A percentile compares a stretch with the other conserved stretches of the same genome.
Conservation (phyloP, 495 filamentous ascomycete genomes). For the Mytilinidion resinicola region DNA sequence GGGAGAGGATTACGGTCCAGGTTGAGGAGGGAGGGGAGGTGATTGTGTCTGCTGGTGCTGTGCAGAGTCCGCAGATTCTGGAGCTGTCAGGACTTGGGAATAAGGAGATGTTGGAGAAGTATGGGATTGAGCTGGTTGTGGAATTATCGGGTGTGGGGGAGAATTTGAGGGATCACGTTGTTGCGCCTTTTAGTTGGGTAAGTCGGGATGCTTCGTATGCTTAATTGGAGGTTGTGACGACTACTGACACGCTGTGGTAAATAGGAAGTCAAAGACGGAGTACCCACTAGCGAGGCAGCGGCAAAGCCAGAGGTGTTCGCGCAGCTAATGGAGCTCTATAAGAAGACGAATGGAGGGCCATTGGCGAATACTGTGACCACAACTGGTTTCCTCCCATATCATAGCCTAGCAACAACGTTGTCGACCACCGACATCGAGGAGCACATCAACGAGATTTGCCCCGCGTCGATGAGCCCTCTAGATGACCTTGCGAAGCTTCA, state of each 20-base stretch:
- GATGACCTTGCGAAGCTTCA: conserved; percentile 4
- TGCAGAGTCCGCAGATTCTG: conserved; percentile 22
- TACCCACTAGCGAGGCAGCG: conserved; percentile 18
- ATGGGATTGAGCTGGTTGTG: conserved; percentile 14
- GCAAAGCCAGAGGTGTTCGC: conserved; percentile 14
- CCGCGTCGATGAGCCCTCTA: conserved; percentile 3
- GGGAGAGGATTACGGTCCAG: conserved; percentile 14
- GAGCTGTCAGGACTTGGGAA: conserved; percentile 26
- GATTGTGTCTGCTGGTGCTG: conserved; percentile 19
- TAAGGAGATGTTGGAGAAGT: conserved; percentile 2
- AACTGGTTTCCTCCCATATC: conserved; percentile 9
- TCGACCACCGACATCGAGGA: conserved; percentile 3
- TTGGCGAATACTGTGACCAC: conserved; percentile 18
- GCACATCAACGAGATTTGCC: conserved; percentile 13
- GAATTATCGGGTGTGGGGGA: conserved; percentile 22
- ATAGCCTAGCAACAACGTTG: conserved; percentile 5
- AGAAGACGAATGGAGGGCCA: conserved; percentile 16
- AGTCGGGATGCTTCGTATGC: neutral
- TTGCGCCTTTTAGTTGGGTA: conserved; percentile 6
- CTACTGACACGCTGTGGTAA: neutral
- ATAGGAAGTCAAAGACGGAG: conserved; percentile 21
- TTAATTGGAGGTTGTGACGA: neutral
- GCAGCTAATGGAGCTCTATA: conserved; percentile 18
- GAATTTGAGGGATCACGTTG: conserved; percentile 24
- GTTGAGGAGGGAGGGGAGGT: conserved; percentile 17